Evolutionary conservation across 768 basidiomycete genomes (phyloP).

Genomic region (Serendipita indica): DNA sequence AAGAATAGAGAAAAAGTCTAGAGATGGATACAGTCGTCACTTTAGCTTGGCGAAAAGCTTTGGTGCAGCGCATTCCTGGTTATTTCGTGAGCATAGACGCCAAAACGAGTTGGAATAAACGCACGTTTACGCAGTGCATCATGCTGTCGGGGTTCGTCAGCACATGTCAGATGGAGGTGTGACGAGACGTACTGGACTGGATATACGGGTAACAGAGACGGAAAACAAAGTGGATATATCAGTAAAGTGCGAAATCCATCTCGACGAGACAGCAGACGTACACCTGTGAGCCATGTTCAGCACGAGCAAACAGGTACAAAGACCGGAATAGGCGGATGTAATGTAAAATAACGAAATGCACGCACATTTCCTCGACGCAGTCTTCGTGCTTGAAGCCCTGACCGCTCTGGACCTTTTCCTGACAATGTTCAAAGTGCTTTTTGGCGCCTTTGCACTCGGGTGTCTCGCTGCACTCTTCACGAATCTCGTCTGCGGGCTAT

Average conservation of each 20-base stretch:
- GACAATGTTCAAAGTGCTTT: conserved; percentile 81
- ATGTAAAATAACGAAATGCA: conserved; percentile 16
- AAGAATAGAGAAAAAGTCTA: too few relatives aligned
- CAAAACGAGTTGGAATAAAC: conserved; percentile 19
- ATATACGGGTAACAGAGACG: conserved; percentile 3
- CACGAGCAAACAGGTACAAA: conserved; percentile 10
- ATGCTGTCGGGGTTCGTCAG: conserved; percentile 31
- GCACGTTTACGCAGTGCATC: conserved; percentile 88
- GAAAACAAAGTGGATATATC: not conserved
- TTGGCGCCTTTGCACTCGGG: conserved; percentile 50
- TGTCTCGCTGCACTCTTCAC: conserved; percentile 59
- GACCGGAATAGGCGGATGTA: not conserved
- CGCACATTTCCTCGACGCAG: conserved; percentile 81
- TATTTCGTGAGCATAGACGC: conserved; percentile 9
- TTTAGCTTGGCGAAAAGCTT: conserved; percentile 70
- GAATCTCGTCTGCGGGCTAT: conserved; percentile 34
- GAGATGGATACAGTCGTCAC: conserved; percentile 20
- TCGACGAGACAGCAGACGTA: conserved; percentile 15
- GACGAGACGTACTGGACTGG: conserved; percentile 11
- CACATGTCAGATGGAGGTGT: not conserved
- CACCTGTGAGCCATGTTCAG: conserved; percentile 17
- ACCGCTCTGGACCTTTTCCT: conserved; percentile 71
- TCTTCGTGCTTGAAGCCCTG: conserved; percentile 83
- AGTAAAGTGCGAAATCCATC: not conserved
- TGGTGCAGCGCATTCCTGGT: conserved; percentile 46